These are phyloP conservation scores for Populus simonii DNA, from an alignment of 345 rosid genomes.

Conservation along the genomic window DNA sequence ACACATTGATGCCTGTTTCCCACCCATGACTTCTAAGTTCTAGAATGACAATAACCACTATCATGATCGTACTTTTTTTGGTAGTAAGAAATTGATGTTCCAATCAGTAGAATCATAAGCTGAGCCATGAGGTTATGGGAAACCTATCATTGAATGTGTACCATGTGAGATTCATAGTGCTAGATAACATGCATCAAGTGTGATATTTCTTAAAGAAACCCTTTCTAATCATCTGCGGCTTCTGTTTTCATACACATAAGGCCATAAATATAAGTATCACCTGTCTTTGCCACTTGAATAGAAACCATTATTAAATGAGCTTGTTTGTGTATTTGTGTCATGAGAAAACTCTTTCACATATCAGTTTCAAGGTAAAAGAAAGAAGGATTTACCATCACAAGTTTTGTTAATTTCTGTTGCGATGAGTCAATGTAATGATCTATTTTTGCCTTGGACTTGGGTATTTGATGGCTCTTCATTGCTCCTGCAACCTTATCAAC, in stretches of 20 bases:
- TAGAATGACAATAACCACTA: background rate
- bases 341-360: background rate
- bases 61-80: background rate
- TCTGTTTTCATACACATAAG: background rate
- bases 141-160: background rate
- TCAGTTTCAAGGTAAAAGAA: background rate
- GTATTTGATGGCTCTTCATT: constrained; percentile 67
- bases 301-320: background rate
- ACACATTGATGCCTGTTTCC: background rate
- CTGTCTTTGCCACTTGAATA: background rate
- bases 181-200: background rate
- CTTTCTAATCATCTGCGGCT: background rate
- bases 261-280: too few species aligned
- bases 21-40: background rate
- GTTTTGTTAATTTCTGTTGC: constrained; percentile 72
- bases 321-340: background rate
- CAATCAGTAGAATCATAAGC: background rate
- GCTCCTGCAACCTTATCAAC: constrained; percentile 87
- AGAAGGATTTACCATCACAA: constrained; percentile 68
- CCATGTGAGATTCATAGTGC: background rate
- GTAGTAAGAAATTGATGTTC: background rate
- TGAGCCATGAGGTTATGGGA: background rate
- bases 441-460: constrained; percentile 78
- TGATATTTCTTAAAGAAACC: background rate
- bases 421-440: constrained; percentile 74